phyloP scores from a whole-genome alignment of 306 rosid genomes.

The Senna tora region DNA sequence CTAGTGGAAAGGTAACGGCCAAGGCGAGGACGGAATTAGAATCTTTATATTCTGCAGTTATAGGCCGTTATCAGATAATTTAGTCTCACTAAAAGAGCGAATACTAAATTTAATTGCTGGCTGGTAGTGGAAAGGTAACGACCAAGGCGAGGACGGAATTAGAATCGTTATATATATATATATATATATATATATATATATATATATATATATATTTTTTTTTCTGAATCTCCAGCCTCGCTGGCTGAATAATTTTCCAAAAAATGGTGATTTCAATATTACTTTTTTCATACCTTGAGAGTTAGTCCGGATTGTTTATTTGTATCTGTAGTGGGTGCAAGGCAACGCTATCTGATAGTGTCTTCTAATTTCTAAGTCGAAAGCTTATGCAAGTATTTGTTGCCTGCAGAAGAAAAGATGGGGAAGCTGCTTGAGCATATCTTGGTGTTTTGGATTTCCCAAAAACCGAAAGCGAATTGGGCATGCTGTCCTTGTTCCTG shows the following conservation, averaged over 20 bases:
- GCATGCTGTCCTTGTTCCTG: slow-evolving; percentile 76
- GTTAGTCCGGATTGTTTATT: not conserved
- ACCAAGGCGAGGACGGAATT: slow-evolving; percentile 23
- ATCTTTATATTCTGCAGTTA: too few relatives aligned
- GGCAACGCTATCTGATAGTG: slow-evolving; percentile 4
- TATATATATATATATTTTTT: too few relatives aligned
- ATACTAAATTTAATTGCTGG: not conserved
- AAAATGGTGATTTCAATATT: slow-evolving; percentile 25
- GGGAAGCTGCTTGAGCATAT: slow-evolving; percentile 71
- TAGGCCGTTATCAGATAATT: too few relatives aligned
- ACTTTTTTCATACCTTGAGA: slow-evolving; percentile 15
- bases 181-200: too few relatives aligned
- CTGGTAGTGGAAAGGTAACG: slow-evolving; percentile 14
- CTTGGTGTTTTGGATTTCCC: slow-evolving; percentile 76
- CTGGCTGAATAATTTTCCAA: not conserved
- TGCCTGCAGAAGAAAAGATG: slow-evolving; percentile 83
- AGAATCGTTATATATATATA: not conserved
- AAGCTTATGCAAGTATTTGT: slow-evolving; percentile 32
- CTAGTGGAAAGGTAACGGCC: slow-evolving; percentile 18
- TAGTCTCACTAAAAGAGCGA: slow-evolving; percentile 21
- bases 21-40: slow-evolving; percentile 20
- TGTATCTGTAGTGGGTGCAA: slow-evolving; percentile 9
- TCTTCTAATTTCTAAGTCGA: slow-evolving; percentile 31
- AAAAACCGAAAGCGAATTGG: slow-evolving; percentile 70
- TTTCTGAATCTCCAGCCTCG: slow-evolving; percentile 10